phyloP scores from a whole-genome alignment of 768 basidiomycete genomes.

The Gloeostereum incarnatum region DNA sequence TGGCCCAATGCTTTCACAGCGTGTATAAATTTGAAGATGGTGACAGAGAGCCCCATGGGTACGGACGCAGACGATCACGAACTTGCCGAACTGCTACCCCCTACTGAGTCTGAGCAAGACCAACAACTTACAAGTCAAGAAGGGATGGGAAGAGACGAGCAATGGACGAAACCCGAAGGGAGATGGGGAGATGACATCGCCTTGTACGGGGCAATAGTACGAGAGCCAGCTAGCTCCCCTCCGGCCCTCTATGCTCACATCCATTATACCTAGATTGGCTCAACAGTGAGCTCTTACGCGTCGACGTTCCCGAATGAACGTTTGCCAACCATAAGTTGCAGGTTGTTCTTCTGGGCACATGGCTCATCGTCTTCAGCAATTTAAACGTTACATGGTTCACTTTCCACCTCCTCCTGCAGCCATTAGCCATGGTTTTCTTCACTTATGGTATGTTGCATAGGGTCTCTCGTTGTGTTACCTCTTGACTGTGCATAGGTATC shows the following conservation, averaged over 20 bases:
- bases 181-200: constrained; percentile 28
- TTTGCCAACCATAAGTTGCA: too few species aligned
- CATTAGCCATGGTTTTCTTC: constrained; percentile 43
- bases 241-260: too few species aligned
- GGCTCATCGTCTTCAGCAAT: constrained; percentile 34
- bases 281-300: too few species aligned
- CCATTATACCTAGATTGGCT: too few species aligned
- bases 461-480: neutral
- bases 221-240: too few species aligned
- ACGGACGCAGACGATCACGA: constrained; percentile 8
- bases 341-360: constrained; percentile 32
- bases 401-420: constrained; percentile 58
- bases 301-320: too few species aligned
- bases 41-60: too few species aligned
- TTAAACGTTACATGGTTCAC: constrained; percentile 48
- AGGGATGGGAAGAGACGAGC: constrained; percentile 17
- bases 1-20: too few species aligned
- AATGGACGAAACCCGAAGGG: constrained; percentile 21
- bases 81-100: constrained; percentile 9
- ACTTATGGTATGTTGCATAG: constrained; percentile 42
- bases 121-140: constrained; percentile 19
- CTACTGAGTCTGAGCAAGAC: constrained; percentile 1
- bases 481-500: constrained; percentile 36
- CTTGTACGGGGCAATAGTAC: constrained; percentile 17
- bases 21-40: too few species aligned